phyloP scores from a whole-genome alignment of 2,329 filamentous ascomycete species.

The Elsinoe batatas region DNA sequence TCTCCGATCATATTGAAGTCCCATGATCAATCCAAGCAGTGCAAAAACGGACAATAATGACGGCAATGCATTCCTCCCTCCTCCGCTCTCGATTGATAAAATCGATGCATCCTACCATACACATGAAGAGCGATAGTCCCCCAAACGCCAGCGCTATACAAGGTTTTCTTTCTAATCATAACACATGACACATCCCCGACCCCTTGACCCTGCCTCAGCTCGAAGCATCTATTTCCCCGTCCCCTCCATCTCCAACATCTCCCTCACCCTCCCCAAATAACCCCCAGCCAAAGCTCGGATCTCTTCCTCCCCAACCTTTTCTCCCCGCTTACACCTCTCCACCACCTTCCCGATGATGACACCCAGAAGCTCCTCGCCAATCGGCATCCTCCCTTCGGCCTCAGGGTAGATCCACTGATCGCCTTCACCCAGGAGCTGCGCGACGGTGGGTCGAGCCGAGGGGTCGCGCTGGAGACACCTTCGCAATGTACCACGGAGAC shows the following conservation, averaged over 20 bases:
- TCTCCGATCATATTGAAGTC: neutral
- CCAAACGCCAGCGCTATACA: constrained; percentile 13
- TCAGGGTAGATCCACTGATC: constrained; percentile 53
- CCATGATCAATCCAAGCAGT: neutral
- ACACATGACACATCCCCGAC: neutral
- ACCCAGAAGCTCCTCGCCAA: constrained; percentile 49
- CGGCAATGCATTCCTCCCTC: neutral
- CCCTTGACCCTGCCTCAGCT: neutral
- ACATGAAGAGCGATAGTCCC: constrained; percentile 1
- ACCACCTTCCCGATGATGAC: constrained; percentile 52
- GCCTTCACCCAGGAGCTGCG: constrained; percentile 44
- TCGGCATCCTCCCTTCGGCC: constrained; percentile 35
- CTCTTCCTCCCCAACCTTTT: constrained; percentile 47
- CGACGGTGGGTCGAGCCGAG: constrained; percentile 45
- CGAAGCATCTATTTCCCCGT: neutral
- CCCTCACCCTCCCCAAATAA: constrained; percentile 39
- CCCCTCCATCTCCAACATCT: constrained; percentile 28
- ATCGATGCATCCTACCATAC: constrained; percentile 5
- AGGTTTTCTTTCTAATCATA: neutral
- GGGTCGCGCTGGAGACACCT: constrained; percentile 51
- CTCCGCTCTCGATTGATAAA: neutral
- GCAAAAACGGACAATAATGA: neutral
- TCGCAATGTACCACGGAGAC: constrained; percentile 46
- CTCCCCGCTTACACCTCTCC: constrained; percentile 46
- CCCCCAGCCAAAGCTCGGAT: constrained; percentile 36